These are phyloP conservation scores for Calonectria leucothoes DNA, from an alignment of 2,329 filamentous ascomycete genomes.

Conservation along the genomic window DNA sequence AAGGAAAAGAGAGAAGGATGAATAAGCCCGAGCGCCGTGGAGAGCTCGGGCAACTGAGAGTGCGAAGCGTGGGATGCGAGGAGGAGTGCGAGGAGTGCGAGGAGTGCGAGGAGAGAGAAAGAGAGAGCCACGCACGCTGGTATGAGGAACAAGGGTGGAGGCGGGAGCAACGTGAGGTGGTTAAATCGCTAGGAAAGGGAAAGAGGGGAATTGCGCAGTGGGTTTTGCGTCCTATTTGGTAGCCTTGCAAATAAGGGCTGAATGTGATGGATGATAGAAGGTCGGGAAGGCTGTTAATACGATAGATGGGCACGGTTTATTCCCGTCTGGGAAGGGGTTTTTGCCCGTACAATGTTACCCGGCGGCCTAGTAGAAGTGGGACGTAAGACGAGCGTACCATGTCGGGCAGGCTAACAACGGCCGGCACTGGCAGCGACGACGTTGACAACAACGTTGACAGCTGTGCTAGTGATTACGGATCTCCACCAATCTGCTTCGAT, in stretches of 20 bases:
- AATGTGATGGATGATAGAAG: conserved; percentile 1
- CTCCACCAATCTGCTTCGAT: conserved; percentile 1
- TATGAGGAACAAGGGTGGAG: conserved; percentile 1
- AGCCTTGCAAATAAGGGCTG: conserved; percentile 1
- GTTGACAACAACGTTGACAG: conserved; percentile 3
- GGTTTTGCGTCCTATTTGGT: background rate
- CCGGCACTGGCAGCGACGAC: background rate
- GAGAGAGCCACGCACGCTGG: background rate
- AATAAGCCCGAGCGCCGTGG: conserved; percentile 1
- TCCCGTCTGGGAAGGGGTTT: background rate
- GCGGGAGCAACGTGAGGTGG: background rate
- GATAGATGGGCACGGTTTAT: conserved; percentile 1
- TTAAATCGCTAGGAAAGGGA: background rate
- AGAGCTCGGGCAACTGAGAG: background rate
- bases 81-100: background rate
- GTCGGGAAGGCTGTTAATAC: conserved; percentile 3
- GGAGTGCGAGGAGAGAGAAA: background rate
- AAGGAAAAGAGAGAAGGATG: background rate
- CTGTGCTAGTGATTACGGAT: background rate
- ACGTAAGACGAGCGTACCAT: conserved; percentile 1
- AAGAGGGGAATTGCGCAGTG: background rate
- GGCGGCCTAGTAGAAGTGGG: background rate
- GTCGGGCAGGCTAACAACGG: background rate
- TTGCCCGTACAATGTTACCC: background rate
- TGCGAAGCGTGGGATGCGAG: background rate